Evolutionary conservation across 2,329 filamentous ascomycete genomes (phyloP).

Genomic region (Trichoderma cornu-damae): DNA sequence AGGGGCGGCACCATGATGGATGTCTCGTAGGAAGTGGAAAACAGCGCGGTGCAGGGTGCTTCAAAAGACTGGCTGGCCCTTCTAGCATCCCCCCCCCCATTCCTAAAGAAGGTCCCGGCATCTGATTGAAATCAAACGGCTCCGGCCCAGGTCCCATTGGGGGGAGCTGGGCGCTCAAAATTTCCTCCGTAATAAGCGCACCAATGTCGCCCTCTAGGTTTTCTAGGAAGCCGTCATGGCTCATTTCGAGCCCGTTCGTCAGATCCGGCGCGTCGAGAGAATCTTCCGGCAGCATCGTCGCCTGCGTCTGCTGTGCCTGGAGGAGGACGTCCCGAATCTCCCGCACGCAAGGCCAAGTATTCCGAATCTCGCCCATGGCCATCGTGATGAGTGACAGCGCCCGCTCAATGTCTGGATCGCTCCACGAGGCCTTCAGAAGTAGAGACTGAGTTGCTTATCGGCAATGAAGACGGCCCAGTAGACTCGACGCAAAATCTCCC

Average conservation of each 20-base stretch:
- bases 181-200: conserved; percentile 34
- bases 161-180: conserved; percentile 33
- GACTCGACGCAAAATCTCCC: conserved; percentile 44
- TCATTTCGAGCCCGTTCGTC: conserved; percentile 32
- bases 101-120: conserved; percentile 13
- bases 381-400: conserved; percentile 46
- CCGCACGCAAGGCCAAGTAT: conserved; percentile 43
- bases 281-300: conserved; percentile 30
- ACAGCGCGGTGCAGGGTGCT: not conserved
- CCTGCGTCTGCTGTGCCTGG: conserved; percentile 29
- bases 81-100: too few species aligned
- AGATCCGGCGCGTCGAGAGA: conserved; percentile 31
- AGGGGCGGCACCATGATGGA: not conserved
- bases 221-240: conserved; percentile 27
- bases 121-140: conserved; percentile 32
- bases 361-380: conserved; percentile 48
- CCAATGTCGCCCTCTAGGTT: conserved; percentile 30
- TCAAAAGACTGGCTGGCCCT: too few species aligned
- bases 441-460: conserved; percentile 48
- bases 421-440: conserved; percentile 42
- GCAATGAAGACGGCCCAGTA: conserved; percentile 49
- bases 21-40: not conserved
- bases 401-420: conserved; percentile 43
- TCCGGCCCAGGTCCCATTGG: conserved; percentile 25
- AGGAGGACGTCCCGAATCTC: conserved; percentile 37